Percentiles rank a stretch among this genome's conserved stretches.
These are phyloP conservation scores for Phoenix roebelenii DNA, from an alignment of 176 grass and related monocot species.

Conservation along the genomic window DNA sequence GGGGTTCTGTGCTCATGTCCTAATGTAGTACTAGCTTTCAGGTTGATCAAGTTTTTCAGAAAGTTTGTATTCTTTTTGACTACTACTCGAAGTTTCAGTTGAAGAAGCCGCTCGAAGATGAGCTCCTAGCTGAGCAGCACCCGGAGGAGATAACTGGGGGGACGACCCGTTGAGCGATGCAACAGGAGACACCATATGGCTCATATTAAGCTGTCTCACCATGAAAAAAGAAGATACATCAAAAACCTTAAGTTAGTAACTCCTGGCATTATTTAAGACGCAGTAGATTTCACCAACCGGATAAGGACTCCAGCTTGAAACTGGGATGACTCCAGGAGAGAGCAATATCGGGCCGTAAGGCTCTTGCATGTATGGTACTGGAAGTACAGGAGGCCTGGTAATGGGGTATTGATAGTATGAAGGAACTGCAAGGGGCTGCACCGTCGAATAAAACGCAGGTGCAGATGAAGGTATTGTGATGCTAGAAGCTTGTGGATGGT, in stretches of 20 bases:
- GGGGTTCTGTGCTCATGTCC: constrained; percentile 31
- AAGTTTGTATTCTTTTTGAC: constrained; percentile 32
- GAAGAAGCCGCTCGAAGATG: constrained; percentile 33
- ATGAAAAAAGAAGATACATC: too few species aligned
- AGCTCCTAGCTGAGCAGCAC: constrained; percentile 24
- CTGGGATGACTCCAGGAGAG: constrained; percentile 46
- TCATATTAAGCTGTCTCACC: constrained; percentile 29
- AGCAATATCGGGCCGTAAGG: constrained; percentile 68
- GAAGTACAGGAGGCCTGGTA: constrained; percentile 50
- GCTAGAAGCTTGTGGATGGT: too few species aligned
- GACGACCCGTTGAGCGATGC: constrained; percentile 39
- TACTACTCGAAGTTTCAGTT: constrained; percentile 27
- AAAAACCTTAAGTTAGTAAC: too few species aligned
- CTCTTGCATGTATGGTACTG: constrained; percentile 19
- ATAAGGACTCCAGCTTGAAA: constrained; percentile 87
- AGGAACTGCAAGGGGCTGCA: constrained; percentile 7
- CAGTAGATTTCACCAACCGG: constrained; percentile 28
- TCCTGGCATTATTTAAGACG: too few species aligned
- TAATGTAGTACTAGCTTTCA: constrained; percentile 59
- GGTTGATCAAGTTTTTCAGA: constrained; percentile 67
- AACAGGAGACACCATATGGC: constrained; percentile 34
- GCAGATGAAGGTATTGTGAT: background rate
- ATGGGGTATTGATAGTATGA: constrained; percentile 50
- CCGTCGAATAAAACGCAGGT: too few species aligned
- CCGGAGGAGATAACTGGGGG: constrained; percentile 25